These are phyloP conservation scores for Smittium culicis DNA, from an alignment of 371 early-diverging fungal genomes.

Conservation along the genomic window DNA sequence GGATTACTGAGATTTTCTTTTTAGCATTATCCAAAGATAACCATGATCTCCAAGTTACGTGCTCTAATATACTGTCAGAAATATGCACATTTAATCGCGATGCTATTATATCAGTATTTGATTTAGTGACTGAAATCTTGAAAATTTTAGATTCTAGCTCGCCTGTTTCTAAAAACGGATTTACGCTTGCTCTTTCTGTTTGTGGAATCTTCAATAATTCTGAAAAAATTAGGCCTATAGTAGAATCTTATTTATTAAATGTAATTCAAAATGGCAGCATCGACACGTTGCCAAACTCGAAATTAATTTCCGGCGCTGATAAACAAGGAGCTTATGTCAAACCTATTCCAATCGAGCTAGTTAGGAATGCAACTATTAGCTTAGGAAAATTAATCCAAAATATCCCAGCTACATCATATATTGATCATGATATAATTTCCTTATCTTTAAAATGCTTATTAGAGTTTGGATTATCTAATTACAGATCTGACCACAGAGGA, in stretches of 20 bases:
- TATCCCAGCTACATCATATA: slow-evolving; percentile 10
- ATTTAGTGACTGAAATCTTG: neutral
- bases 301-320: neutral
- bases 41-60: neutral
- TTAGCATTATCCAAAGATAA: neutral
- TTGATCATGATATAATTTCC: neutral
- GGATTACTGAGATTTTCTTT: neutral
- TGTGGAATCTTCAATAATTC: neutral
- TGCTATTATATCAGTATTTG: neutral
- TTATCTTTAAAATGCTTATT: neutral
- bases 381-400: neutral
- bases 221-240: neutral
- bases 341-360: neutral
- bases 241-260: neutral
- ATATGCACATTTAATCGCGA: neutral
- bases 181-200: neutral
- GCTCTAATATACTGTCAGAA: neutral
- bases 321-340: too few relatives aligned
- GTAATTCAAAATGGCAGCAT: neutral
- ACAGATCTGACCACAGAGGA: slow-evolving; percentile 76
- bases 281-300: neutral
- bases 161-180: neutral
- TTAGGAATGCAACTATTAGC: neutral
- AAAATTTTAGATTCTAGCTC: neutral
- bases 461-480: slow-evolving; percentile 57